A percentile compares a stretch with the other conserved stretches of the same genome.
Evolutionary conservation across 2,329 filamentous ascomycete genomes (phyloP).

Genomic region (Cryphonectria carpinicola): DNA sequence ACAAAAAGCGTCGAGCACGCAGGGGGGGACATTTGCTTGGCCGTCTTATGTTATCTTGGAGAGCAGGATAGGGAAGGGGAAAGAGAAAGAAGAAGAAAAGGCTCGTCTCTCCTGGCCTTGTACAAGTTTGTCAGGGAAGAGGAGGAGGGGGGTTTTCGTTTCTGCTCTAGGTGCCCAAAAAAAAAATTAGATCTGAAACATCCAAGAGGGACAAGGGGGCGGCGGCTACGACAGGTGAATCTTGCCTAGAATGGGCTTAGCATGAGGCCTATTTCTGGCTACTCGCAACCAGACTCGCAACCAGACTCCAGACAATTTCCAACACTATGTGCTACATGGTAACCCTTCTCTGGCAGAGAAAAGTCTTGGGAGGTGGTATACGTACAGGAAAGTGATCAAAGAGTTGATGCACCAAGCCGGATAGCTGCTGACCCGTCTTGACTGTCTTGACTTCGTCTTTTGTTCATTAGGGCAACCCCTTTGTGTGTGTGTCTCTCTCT

Average conservation of each 20-base stretch:
- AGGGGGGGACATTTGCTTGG: not conserved
- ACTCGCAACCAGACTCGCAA: slow-evolving; percentile 1
- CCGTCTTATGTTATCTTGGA: not conserved
- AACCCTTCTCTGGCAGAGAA: no score
- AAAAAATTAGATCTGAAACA: slow-evolving; percentile 7
- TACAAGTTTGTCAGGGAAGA: no score
- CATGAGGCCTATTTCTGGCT: slow-evolving; percentile 6
- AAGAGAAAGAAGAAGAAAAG: no score
- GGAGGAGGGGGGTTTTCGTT: no score
- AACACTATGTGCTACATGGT: not conserved
- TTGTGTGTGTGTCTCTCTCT: no score
- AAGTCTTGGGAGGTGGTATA: not conserved
- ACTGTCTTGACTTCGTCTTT: not conserved
- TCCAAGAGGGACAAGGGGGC: not conserved
- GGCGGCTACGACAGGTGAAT: not conserved
- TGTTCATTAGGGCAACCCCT: not conserved
- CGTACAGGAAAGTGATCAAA: not conserved
- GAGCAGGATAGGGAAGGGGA: no score
- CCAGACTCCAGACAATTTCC: slow-evolving; percentile 9
- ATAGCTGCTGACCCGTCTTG: not conserved
- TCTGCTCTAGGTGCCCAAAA: not conserved
- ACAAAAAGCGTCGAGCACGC: not conserved
- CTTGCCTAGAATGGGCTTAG: not conserved
- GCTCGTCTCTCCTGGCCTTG: no score
- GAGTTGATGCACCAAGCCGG: not conserved